Percentiles rank a stretch among this genome's conserved stretches.
Evolutionary conservation across 73 alveolate species (phyloP).

Genomic region (Tetrahymena borealis): DNA sequence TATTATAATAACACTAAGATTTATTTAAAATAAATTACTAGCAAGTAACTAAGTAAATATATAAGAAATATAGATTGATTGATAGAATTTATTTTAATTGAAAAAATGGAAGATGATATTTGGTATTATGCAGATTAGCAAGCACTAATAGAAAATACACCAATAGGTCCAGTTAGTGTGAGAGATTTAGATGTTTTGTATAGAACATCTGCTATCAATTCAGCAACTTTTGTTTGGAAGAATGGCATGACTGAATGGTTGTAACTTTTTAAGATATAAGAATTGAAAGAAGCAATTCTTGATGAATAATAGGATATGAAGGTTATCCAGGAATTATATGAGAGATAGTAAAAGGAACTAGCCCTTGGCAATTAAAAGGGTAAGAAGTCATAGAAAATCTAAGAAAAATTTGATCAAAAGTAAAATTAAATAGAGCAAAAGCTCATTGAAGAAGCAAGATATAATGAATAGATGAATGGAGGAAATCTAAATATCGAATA

Average conservation of each 20-base stretch:
- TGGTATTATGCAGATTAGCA: constrained; percentile 3
- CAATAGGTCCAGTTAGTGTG: constrained; percentile 39
- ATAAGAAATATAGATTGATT: background rate
- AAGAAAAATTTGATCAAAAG: background rate
- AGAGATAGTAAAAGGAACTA: background rate
- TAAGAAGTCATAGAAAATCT: background rate
- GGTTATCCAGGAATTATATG: background rate
- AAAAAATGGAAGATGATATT: background rate
- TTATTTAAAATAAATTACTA: too few species aligned
- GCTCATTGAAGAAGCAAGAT: background rate
- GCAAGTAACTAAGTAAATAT: too few species aligned
- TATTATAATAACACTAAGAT: too few species aligned
- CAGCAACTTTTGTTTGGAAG: constrained; percentile 50
- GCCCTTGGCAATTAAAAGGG: background rate
- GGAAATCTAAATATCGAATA: background rate
- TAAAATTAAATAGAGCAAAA: background rate
- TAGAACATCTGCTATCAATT: constrained; percentile 43
- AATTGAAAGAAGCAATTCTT: constrained; percentile 36
- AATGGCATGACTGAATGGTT: constrained; percentile 64
- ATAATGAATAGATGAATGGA: background rate
- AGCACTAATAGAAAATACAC: background rate
- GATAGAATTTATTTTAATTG: background rate
- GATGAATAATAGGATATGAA: constrained; percentile 34
- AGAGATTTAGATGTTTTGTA: constrained; percentile 65
- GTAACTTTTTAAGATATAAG: constrained; percentile 40